These are phyloP conservation scores for Phlegmacium glaucopus DNA, from an alignment of 768 basidiomycete species.

Conservation along the genomic window DNA sequence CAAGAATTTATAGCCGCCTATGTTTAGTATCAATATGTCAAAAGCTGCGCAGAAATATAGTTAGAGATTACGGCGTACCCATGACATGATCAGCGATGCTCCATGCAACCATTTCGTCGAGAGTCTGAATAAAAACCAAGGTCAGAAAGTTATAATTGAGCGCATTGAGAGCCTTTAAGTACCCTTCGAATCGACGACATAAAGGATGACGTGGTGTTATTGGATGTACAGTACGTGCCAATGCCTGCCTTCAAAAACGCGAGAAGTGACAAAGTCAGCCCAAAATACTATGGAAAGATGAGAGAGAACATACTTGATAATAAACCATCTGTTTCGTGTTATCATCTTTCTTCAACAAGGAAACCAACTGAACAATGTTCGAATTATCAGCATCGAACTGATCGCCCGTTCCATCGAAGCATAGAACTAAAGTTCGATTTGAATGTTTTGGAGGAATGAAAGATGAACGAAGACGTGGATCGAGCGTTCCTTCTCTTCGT, in stretches of 20 bases:
- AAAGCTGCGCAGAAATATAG: neutral
- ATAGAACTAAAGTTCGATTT: conserved; percentile 45
- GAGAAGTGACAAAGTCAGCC: neutral
- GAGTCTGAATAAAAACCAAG: conserved; percentile 24
- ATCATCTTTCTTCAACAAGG: conserved; percentile 51
- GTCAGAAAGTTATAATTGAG: too few species aligned
- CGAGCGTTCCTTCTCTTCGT: too few species aligned
- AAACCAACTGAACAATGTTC: conserved; percentile 50
- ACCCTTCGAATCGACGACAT: conserved; percentile 38
- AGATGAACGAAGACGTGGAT: conserved; percentile 18
- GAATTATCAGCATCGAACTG: conserved; percentile 53
- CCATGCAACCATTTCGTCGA: conserved; percentile 49
- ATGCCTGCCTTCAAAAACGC: conserved; percentile 44
- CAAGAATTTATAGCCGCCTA: conserved; percentile 54
- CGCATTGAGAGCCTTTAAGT: too few species aligned
- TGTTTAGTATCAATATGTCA: neutral
- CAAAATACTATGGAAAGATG: neutral
- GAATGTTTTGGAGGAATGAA: conserved; percentile 39
- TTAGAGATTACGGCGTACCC: conserved; percentile 25
- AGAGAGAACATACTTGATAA: conserved; percentile 45
- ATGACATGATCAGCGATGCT: conserved; percentile 48
- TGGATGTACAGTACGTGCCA: conserved; percentile 46
- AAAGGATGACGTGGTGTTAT: conserved; percentile 33
- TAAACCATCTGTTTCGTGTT: conserved; percentile 52
- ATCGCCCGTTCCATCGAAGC: conserved; percentile 58